These are phyloP conservation scores for Ascocoryne sarcoides DNA, from an alignment of 2,329 filamentous ascomycete genomes.

Conservation along the genomic window DNA sequence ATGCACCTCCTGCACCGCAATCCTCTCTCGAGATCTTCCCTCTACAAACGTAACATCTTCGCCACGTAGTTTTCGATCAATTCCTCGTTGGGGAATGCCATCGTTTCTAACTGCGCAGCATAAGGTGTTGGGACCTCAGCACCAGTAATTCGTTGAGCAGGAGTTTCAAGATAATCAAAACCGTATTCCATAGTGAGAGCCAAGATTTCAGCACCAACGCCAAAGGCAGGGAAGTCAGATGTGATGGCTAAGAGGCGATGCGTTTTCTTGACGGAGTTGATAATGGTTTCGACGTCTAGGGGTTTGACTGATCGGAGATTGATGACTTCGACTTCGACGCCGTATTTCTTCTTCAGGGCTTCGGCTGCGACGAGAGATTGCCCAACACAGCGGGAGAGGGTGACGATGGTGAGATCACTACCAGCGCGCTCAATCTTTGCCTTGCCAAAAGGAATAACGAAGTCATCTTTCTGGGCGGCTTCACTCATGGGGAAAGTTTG, in stretches of 20 bases:
- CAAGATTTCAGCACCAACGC: conserved; percentile 85
- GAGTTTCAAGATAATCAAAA: conserved; percentile 94
- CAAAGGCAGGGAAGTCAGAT: conserved; percentile 92
- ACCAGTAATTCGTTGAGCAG: conserved; percentile 87
- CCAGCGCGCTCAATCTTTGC: conserved; percentile 96
- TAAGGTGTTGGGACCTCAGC: conserved; percentile 97
- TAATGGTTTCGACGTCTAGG: conserved; percentile 86
- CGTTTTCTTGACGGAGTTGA: conserved; percentile 99
- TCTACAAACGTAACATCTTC: conserved; percentile 76
- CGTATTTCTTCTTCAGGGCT: conserved; percentile 90
- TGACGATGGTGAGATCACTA: conserved; percentile 93
- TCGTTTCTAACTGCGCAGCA: conserved; percentile 83
- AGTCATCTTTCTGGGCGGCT: conserved; percentile 91
- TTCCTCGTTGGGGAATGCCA: conserved; percentile 86
- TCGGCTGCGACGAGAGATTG: conserved; percentile 84
- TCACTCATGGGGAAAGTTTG: conserved; percentile 95
- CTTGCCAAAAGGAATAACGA: conserved; percentile 95
- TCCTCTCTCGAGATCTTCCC: not conserved
- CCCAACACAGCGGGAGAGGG: conserved; percentile 89
- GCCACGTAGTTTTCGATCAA: conserved; percentile 82
- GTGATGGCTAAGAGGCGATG: conserved; percentile 84
- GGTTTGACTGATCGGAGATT: conserved; percentile 98
- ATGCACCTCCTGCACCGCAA: not conserved
- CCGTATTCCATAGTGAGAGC: conserved; percentile 95
- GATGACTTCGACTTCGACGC: conserved; percentile 91